Conservation (phyloP, 352 stramenopile genomes). For the Phytopythium kandeliae region DNA sequence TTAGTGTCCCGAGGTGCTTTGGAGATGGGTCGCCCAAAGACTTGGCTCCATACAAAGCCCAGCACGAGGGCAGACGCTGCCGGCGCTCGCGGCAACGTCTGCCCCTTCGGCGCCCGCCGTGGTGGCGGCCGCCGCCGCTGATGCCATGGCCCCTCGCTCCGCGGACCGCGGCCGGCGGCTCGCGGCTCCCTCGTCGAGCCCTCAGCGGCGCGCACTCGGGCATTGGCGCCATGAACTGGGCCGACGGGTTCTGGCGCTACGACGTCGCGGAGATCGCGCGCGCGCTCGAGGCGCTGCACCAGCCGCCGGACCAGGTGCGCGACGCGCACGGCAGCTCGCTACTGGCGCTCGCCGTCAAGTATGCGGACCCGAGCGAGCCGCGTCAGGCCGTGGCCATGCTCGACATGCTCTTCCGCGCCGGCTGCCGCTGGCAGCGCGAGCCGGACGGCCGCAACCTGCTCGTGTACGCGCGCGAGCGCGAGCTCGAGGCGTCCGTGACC, state of each 20-base stretch:
- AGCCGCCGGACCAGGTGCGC: neutral
- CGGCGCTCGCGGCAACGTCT: too few species aligned
- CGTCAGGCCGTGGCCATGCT: neutral
- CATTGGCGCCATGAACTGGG: conserved; percentile 5
- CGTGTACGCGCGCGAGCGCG: neutral
- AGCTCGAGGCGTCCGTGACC: neutral
- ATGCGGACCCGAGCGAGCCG: conserved; percentile 3
- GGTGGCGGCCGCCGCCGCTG: too few species aligned
- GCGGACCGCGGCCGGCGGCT: too few species aligned
- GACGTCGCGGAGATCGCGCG: neutral
- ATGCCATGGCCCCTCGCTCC: too few species aligned
- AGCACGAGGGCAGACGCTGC: too few species aligned
- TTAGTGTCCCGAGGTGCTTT: neutral
- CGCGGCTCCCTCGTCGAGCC: too few species aligned
- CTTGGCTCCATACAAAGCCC: neutral
- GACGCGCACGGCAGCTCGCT: conserved; percentile 5
- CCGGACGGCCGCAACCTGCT: neutral
- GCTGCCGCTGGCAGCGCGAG: neutral
- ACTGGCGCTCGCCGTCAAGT: conserved; percentile 6
- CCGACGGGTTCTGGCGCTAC: conserved; percentile 7
- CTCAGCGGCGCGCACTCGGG: neutral
- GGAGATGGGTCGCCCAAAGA: neutral
- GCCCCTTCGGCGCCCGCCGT: too few species aligned
- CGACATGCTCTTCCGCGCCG: conserved; percentile 1
- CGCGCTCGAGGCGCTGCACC: neutral